Evolutionary conservation across 495 filamentous ascomycete species (phyloP).

Genomic region (Aspergillus taichungensis): DNA sequence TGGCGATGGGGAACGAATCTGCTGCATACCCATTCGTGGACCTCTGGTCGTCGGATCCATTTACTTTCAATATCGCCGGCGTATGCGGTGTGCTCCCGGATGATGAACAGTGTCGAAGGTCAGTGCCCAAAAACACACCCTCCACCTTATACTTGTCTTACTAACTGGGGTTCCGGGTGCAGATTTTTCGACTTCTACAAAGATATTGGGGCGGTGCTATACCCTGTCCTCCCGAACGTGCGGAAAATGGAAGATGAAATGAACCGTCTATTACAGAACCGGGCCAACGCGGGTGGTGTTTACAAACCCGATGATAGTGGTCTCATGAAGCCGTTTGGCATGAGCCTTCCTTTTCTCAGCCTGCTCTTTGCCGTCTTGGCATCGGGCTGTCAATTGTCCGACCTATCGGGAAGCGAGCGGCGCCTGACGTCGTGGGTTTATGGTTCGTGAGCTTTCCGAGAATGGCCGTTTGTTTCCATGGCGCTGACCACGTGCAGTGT

Average conservation of each 20-base stretch:
- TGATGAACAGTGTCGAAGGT: slow-evolving; percentile 55
- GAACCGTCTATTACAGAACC: slow-evolving; percentile 56
- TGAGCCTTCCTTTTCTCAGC: slow-evolving; percentile 31
- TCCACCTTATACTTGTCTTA: background rate
- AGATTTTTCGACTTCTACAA: slow-evolving; percentile 67
- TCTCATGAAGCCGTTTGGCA: slow-evolving; percentile 34
- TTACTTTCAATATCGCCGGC: slow-evolving; percentile 57
- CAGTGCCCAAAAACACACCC: slow-evolving; percentile 2
- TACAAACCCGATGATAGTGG: slow-evolving; percentile 30
- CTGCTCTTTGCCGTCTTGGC: slow-evolving; percentile 69
- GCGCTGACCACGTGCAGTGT: slow-evolving; percentile 32
- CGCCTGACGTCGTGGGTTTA: slow-evolving; percentile 56
- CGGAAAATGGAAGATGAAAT: slow-evolving; percentile 56
- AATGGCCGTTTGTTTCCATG: background rate
- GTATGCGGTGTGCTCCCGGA: slow-evolving; percentile 60
- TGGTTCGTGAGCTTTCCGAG: slow-evolving; percentile 21
- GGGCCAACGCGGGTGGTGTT: slow-evolving; percentile 41
- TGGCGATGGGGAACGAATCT: slow-evolving; percentile 70
- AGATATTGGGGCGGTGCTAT: slow-evolving; percentile 69
- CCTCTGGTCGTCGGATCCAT: slow-evolving; percentile 57
- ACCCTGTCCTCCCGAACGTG: slow-evolving; percentile 67
- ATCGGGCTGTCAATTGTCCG: slow-evolving; percentile 70
- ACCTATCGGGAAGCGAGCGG: slow-evolving; percentile 48
- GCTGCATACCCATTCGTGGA: slow-evolving; percentile 72
- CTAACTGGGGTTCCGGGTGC: background rate